Evolutionary conservation across 768 basidiomycete species (phyloP).

Genomic region (Mycena galericulata): DNA sequence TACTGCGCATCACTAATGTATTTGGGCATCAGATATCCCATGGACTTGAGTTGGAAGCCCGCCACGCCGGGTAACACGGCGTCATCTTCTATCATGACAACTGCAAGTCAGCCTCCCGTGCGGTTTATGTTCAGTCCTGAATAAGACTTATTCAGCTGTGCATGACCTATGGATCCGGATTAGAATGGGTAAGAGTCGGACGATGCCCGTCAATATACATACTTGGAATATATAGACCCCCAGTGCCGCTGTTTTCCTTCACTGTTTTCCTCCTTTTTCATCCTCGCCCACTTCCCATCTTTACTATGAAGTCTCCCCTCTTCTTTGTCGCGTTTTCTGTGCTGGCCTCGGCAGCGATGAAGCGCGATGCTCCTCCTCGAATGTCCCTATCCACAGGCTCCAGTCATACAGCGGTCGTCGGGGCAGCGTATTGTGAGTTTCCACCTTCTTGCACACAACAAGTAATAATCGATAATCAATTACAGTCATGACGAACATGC

Average conservation of each 20-base stretch:
- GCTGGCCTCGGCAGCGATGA: neutral
- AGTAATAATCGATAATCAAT: neutral
- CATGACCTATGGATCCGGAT: too few relatives aligned
- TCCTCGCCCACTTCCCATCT: neutral
- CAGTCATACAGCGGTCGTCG: neutral
- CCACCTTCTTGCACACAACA: neutral
- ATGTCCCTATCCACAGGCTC: neutral
- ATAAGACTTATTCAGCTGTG: too few relatives aligned
- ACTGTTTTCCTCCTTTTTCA: neutral
- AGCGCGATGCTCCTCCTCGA: neutral
- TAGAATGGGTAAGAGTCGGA: too few relatives aligned
- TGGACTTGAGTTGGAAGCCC: too few relatives aligned
- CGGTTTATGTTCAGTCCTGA: too few relatives aligned
- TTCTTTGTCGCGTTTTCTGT: slow-evolving; percentile 3
- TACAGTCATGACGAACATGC: slow-evolving; percentile 54
- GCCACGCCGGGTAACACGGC: too few relatives aligned
- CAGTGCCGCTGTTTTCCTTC: neutral
- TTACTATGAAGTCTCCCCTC: slow-evolving; percentile 7
- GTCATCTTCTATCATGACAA: too few relatives aligned
- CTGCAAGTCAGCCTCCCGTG: too few relatives aligned
- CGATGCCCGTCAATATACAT: too few relatives aligned
- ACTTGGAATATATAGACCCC: too few relatives aligned
- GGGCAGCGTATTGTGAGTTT: slow-evolving; percentile 31
- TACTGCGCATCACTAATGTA: too few relatives aligned
- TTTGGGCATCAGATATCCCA: too few relatives aligned